Percentiles rank a stretch among this genome's conserved stretches.
Conservation (phyloP, 768 basidiomycete genomes). For the Boletus rubropictus region DNA sequence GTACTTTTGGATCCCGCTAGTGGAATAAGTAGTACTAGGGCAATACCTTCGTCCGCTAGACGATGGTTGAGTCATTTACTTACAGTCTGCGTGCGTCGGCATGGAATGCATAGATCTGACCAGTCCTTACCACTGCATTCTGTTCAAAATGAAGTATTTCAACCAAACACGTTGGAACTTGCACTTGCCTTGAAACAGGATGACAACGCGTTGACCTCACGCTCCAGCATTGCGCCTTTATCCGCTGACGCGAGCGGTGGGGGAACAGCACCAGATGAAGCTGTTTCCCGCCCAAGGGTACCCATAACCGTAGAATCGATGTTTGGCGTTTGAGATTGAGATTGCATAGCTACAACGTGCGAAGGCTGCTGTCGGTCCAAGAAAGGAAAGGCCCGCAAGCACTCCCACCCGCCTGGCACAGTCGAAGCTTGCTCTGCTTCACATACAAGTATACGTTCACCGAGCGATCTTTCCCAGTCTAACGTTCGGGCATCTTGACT, state of each 20-base stretch:
- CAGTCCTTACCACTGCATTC: slow-evolving; percentile 67
- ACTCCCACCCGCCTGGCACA: background rate
- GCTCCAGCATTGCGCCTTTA: slow-evolving; percentile 45
- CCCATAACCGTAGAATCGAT: slow-evolving; percentile 6
- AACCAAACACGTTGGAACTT: background rate
- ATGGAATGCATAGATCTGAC: slow-evolving; percentile 66
- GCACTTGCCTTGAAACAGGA: slow-evolving; percentile 50
- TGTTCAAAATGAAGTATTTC: slow-evolving; percentile 13
- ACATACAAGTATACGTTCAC: slow-evolving; percentile 1
- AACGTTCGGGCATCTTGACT: background rate
- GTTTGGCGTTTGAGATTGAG: slow-evolving; percentile 35
- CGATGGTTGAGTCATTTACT: slow-evolving; percentile 18
- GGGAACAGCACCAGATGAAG: slow-evolving; percentile 39
- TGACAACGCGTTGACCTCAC: slow-evolving; percentile 57
- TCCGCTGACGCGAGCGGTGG: slow-evolving; percentile 43
- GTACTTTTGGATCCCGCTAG: slow-evolving; percentile 54
- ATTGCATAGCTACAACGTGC: slow-evolving; percentile 37
- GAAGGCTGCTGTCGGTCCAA: slow-evolving; percentile 4
- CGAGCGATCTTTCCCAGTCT: background rate
- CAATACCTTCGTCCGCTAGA: background rate
- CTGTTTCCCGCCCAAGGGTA: slow-evolving; percentile 26
- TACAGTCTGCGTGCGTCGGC: slow-evolving; percentile 61
- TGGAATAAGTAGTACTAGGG: background rate
- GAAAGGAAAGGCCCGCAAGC: slow-evolving; percentile 26
- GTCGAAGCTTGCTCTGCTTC: background rate